Evolutionary conservation across 1,284 basidiomycete species (phyloP), one percentile per base, ranked within the genome.

Genomic region (Heterobasidion parviporum): DNA sequence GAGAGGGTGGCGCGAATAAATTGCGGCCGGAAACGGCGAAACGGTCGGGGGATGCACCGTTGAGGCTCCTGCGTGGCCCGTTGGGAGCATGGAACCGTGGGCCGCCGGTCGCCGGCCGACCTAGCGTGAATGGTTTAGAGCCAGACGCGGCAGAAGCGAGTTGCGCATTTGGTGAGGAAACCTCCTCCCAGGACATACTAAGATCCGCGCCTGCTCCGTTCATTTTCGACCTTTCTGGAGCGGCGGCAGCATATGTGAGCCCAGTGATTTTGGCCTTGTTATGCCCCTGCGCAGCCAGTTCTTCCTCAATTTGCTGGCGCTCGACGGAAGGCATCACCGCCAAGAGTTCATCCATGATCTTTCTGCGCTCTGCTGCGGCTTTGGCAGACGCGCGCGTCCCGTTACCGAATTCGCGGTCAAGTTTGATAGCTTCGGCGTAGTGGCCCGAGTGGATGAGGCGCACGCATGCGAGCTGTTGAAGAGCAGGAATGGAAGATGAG

Each of bases 401-500:
- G 15, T 75, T 70, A 4, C 75, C 70, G 60, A 88, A 84, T 61
- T 80, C 75, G 56, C 80, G 79, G 70, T 93, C 91, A 36, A 90
- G 76, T 67, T 86, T 85, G 60, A 93, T 79, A 1, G 88, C 88
- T 35, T 84, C 81, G 0, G 80, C 74, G 64, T 88, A 86, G 58
- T 82, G 79, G 4, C 90, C 91, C 6, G 77, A 77, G 64, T 92
- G 87, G 35, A 93, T 81, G 4, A 92, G 78, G 10, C 91, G 83
- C 8, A 89, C 80, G 56, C 85, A 90, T 35, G 92, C 77, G n/a
- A 94, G 78, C 63, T 93, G 88, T 67, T 92, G 90, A 0, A 94
- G 69, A 10, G 83, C 72, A 2, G 81, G 76, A 18, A 85, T 69
- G 1, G 82, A 80, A 0, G 72, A 59, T 0, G 74, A 58, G 0